Evolutionary conservation across 179 eudicot genomes (phyloP).

Genomic region (Carnegiea gigantea): DNA sequence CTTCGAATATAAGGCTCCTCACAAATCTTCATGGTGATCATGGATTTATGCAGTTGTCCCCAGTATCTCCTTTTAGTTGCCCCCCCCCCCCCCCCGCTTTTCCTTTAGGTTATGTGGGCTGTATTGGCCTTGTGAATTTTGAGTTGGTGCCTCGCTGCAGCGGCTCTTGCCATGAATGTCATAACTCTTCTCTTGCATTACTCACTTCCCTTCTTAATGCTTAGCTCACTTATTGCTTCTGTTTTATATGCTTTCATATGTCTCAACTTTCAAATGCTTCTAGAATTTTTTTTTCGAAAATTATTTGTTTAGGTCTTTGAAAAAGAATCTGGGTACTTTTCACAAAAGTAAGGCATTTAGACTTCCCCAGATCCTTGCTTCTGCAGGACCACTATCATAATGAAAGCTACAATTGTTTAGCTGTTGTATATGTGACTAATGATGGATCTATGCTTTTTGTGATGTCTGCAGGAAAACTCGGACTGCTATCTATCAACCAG

Average conservation of each 20-base stretch:
- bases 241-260: background rate
- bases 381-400: background rate
- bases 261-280: background rate
- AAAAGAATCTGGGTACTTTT: too few species aligned
- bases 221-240: background rate
- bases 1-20: background rate
- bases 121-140: background rate
- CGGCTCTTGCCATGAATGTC: background rate
- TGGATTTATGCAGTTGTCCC: background rate
- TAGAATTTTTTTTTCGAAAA: background rate
- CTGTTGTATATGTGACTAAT: background rate
- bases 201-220: background rate
- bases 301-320: too few species aligned
- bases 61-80: background rate
- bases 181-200: background rate
- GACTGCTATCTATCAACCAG: conserved; percentile 82
- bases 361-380: too few species aligned
- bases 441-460: conserved; percentile 8
- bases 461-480: conserved; percentile 71
- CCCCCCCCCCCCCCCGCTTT: background rate
- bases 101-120: background rate
- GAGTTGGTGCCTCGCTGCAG: background rate
- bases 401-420: background rate
- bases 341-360: too few species aligned
- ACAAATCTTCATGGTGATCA: background rate